A percentile compares a stretch with the other conserved stretches of the same genome.
phyloP scores from a whole-genome alignment of 768 basidiomycete species.

The Gymnopilus dilepis region DNA sequence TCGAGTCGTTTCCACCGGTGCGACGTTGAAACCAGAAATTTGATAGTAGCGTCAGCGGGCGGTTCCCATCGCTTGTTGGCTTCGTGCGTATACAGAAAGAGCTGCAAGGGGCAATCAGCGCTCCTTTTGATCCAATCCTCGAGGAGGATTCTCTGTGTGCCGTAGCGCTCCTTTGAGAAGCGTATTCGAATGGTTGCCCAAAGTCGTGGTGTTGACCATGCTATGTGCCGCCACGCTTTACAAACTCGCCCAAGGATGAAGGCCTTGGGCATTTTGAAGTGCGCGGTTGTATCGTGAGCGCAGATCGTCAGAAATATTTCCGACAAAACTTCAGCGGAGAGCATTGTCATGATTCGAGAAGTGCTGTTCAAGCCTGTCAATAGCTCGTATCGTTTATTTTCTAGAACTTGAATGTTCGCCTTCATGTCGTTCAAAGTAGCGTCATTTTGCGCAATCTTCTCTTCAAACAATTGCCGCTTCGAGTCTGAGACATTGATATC shows the following conservation, averaged over 20 bases:
- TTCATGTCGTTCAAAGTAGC: background rate
- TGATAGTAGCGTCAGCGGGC: background rate
- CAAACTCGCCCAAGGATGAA: background rate
- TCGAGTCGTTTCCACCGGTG: background rate
- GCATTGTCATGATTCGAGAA: background rate
- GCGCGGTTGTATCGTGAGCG: background rate
- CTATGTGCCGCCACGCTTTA: background rate
- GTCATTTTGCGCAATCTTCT: constrained; percentile 2
- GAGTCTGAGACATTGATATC: background rate
- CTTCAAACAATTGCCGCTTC: background rate
- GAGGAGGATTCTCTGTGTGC: background rate
- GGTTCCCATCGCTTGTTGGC: background rate
- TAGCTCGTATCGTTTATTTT: constrained; percentile 7
- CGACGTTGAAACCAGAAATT: background rate
- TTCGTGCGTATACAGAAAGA: background rate
- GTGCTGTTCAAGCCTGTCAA: background rate
- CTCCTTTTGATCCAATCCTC: constrained; percentile 1
- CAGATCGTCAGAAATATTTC: constrained; percentile 1
- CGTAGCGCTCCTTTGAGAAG: background rate
- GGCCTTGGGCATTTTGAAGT: background rate
- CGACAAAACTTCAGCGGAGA: constrained; percentile 1
- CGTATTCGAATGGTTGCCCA: background rate
- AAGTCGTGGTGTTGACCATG: background rate
- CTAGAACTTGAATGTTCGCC: background rate
- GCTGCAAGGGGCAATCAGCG: background rate